Base-by-base conservation (phyloP, 2,329 filamentous ascomycete species). In the Alternaria sp. region DNA sequence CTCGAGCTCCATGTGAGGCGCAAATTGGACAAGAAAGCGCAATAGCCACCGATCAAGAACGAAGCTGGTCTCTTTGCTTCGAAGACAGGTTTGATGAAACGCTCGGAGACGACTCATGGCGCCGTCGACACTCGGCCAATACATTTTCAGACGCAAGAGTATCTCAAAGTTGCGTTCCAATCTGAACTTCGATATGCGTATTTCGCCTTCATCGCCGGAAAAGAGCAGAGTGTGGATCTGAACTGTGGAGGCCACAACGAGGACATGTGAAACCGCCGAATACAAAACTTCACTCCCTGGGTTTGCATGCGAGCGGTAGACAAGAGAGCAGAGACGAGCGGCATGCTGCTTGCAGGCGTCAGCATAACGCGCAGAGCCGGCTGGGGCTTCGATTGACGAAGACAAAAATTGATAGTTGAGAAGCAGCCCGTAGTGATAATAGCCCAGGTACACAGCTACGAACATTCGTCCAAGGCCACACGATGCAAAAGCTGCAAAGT, bases 91-190 rank as follows among this genome's bases (percentile, higher is more conserved):
- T 37, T 70, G 67, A 52, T 70, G 67, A 34, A 70, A 70, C 29
- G 67, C 67, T 41, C 66, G 61, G 17, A 70, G 49, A 48, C 67
- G 67, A 39, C 67, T 68, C 67, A 70, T 67, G 13, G 67, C 67
- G 34, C 67, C 57, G 39, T 70, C 67, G 9, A 68, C 67, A 41
- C 67, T 70, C 4, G 66, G 58, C 67, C 67, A 70, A 48, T 67
- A 68, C 26, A 64, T 63, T 21, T 66, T 62, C 46, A 70, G 36
- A 1, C 61, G 60, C 39, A 70, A 40, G 17, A 70, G 45, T 8
- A 70, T 67, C 40, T 68, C 66, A 48, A 70, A 70, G 29, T 70
- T 70, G 26, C 66, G 67, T 55, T 70, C 67, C 6, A 70, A 60
- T 33, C 67, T 66, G 9, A 59, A 56, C 42, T 68, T 70, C 2